phyloP scores from a whole-genome alignment of 805 yeast species.

The Wickerhamomyces canadensis region DNA sequence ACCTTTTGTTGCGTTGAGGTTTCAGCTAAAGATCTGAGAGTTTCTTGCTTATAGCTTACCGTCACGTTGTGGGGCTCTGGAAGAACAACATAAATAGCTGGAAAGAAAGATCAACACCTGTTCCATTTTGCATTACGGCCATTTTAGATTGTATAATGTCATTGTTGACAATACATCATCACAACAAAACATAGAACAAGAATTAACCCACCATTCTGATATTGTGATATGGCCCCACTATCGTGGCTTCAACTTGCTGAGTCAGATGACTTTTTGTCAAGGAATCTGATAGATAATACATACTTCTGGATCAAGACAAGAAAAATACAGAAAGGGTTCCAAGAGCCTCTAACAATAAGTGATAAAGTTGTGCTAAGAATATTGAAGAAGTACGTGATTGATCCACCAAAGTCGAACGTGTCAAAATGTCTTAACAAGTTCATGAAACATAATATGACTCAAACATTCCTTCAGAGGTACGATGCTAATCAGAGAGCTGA shows the following conservation, averaged over 20 bases:
- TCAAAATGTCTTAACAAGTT: conserved; percentile 23
- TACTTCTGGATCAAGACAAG: conserved; percentile 25
- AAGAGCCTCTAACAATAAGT: conserved; percentile 1
- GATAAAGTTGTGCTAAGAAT: conserved; percentile 5
- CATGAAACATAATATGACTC: conserved; percentile 20
- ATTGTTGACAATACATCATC: too few relatives aligned
- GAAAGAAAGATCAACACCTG: too few relatives aligned
- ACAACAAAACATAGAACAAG: too few relatives aligned
- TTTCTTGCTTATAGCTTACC: too few relatives aligned
- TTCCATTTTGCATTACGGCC: too few relatives aligned
- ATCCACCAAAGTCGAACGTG: conserved; percentile 9
- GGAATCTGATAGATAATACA: conserved; percentile 21
- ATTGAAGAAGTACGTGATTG: conserved; percentile 10
- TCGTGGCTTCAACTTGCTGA: conserved; percentile 24
- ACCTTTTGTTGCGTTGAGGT: too few relatives aligned
- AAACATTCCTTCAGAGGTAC: conserved; percentile 22
- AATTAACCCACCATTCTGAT: too few relatives aligned
- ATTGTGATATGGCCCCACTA: conserved; percentile 1
- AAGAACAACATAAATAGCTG: too few relatives aligned
- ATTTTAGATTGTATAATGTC: too few relatives aligned
- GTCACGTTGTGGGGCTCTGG: too few relatives aligned
- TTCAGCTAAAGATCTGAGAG: too few relatives aligned
- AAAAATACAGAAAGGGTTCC: conserved; percentile 16
- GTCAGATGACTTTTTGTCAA: conserved; percentile 26
- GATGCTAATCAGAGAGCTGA: conserved; percentile 20